Evolutionary conservation across 2,329 filamentous ascomycete genomes (phyloP).

Genomic region (Sporothrix curviconia): DNA sequence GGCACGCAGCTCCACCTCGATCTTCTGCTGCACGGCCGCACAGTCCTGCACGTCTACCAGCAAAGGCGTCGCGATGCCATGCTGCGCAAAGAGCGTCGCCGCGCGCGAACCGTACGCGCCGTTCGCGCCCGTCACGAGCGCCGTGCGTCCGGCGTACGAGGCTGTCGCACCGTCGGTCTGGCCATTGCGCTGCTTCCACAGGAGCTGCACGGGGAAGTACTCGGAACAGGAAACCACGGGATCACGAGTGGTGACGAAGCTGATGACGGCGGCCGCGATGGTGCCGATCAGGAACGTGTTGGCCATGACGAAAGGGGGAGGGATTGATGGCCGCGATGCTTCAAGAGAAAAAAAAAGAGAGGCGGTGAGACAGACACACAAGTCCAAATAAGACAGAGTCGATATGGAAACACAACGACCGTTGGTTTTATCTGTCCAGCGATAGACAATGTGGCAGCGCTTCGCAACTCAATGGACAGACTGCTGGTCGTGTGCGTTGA

Average conservation of each 20-base stretch:
- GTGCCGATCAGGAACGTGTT: constrained; percentile 2
- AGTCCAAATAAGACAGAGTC: too few species aligned
- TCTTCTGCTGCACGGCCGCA: constrained; percentile 27
- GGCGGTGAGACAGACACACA: too few species aligned
- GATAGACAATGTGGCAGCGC: too few species aligned
- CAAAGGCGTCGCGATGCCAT: constrained; percentile 30
- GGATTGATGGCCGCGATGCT: too few species aligned
- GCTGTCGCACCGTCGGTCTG: constrained; percentile 29
- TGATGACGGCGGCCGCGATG: constrained; percentile 15
- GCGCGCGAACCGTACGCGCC: constrained; percentile 32
- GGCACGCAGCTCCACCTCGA: constrained; percentile 27
- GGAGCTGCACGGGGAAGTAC: constrained; percentile 30
- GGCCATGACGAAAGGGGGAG: not conserved
- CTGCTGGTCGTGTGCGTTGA: too few species aligned
- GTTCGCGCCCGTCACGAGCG: constrained; percentile 31
- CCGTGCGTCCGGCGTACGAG: constrained; percentile 32
- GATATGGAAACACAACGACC: too few species aligned
- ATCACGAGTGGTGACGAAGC: constrained; percentile 27
- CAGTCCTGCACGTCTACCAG: constrained; percentile 32
- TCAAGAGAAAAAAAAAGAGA: too few species aligned
- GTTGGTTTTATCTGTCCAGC: too few species aligned
- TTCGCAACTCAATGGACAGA: too few species aligned
- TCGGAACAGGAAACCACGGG: constrained; percentile 28
- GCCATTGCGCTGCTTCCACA: constrained; percentile 29
- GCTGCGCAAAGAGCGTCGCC: constrained; percentile 30